Conservation (phyloP, 2,329 filamentous ascomycete species). For the Penicillium fuscoglaucum region DNA sequence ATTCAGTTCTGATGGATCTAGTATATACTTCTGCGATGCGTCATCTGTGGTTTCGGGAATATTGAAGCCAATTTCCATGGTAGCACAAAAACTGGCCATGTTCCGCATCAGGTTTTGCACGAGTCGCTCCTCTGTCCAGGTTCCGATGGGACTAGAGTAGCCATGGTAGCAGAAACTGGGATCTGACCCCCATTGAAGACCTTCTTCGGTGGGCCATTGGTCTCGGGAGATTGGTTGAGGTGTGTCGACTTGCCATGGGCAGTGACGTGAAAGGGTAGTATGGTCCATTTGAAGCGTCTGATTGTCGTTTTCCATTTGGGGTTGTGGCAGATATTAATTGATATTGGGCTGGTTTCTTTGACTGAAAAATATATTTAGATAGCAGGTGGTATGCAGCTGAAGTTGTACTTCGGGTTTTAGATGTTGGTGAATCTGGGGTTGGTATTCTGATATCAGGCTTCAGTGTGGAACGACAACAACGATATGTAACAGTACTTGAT, state of each 20-base stretch:
- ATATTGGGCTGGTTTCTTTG: not conserved
- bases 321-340: not conserved
- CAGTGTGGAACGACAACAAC: not conserved
- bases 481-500: not conserved
- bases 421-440: not conserved
- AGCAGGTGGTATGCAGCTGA: not conserved
- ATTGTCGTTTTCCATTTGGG: slow-evolving; percentile 1
- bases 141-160: slow-evolving; percentile 23
- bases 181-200: slow-evolving; percentile 25
- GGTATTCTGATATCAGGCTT: not conserved
- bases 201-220: slow-evolving; percentile 13
- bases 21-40: not conserved
- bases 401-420: not conserved
- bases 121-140: slow-evolving; percentile 25
- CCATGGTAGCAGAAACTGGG: slow-evolving; percentile 26
- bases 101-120: slow-evolving; percentile 24
- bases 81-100: slow-evolving; percentile 17
- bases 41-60: not conserved
- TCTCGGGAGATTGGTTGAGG: slow-evolving; percentile 6
- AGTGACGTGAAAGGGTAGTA: not conserved
- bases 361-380: too few relatives aligned
- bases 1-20: slow-evolving; percentile 1
- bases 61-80: slow-evolving; percentile 15
- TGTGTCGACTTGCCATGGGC: not conserved
- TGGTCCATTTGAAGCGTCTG: not conserved